Evolutionary conservation across 169 alveolate genomes (phyloP).

Genomic region (Plasmodium reichenowi): DNA sequence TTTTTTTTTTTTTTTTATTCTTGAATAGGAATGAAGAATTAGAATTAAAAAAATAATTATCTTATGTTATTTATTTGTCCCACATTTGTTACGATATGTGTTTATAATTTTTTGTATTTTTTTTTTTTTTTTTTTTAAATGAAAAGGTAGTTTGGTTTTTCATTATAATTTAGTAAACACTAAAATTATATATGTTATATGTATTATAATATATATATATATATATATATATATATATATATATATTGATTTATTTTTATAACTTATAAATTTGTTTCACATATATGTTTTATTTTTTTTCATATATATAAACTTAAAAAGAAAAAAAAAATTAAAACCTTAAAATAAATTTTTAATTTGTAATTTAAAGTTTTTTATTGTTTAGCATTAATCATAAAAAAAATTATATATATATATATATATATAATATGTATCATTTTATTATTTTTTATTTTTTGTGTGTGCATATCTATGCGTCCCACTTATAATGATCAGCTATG

Average conservation of each 20-base stretch:
- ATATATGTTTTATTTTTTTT: too few species aligned
- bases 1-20: not conserved
- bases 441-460: not conserved
- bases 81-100: not conserved
- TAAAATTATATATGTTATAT: not conserved
- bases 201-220: not conserved
- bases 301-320: too few species aligned
- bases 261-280: constrained; percentile 3
- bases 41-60: constrained; percentile 13
- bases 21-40: constrained; percentile 41
- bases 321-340: too few species aligned
- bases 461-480: constrained; percentile 76
- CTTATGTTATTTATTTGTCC: not conserved
- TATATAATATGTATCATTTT: too few species aligned
- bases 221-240: too few species aligned
- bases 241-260: constrained; percentile 1
- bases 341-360: too few species aligned
- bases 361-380: too few species aligned
- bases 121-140: constrained; percentile 32
- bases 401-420: too few species aligned
- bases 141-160: not conserved
- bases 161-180: constrained; percentile 5
- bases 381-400: not conserved
- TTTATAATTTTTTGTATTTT: constrained; percentile 39
- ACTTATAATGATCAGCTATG: constrained; percentile 84